Base-by-base conservation (phyloP, 805 yeast genomes). In the Kurtzmaniella cleridarum region DNA sequence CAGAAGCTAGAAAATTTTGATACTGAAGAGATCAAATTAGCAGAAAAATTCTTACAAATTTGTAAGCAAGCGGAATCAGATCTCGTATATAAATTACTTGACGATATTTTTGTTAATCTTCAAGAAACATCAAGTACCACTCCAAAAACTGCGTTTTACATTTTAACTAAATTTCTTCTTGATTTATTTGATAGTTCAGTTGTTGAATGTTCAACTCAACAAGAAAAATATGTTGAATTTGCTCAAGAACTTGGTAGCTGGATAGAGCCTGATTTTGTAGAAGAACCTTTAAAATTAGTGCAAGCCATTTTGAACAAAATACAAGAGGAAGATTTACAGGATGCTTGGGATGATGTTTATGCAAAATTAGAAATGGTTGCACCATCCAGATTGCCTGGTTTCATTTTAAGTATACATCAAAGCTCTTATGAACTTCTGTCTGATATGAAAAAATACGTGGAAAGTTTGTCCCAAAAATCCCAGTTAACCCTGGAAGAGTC, bases 271-370 rank as follows among this genome's bases (percentile, higher is more conserved):
- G 55, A 48, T 5, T 61, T 61, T 36, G 47, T 57, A 13, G 54
- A 53, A 1, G 45, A 42, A 9, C 64, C 66, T 4, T 4, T 51
- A 28, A 20, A 32, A 5, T 13, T 49, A 35, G 37, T 57, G 32
- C 8, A 38, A 3, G 29, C 30, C 7, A 38, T 39, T 36, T 44
- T 72, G 13, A 50, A 57, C 11, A 36, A 38, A 1, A 39, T 55
- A 2, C 44, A 49, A 12, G 46, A 53, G 3, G 43, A 46, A 4
- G 41, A 38, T 1, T 42, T 55, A 20, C 41, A 57, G 18, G 64
- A 59, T n/a, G 34, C 55, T 12, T 53, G 72, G 30, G 62, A 66
- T 41, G 63, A 61, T 29, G 46, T 56, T 20, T 68, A 50, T 41
- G 34, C 50, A n/a, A 68, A 64, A 30, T 36, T 68, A 3, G 39